phyloP scores from a whole-genome alignment of 176 grass and related monocot genomes.

The Zoysia pacifica region DNA sequence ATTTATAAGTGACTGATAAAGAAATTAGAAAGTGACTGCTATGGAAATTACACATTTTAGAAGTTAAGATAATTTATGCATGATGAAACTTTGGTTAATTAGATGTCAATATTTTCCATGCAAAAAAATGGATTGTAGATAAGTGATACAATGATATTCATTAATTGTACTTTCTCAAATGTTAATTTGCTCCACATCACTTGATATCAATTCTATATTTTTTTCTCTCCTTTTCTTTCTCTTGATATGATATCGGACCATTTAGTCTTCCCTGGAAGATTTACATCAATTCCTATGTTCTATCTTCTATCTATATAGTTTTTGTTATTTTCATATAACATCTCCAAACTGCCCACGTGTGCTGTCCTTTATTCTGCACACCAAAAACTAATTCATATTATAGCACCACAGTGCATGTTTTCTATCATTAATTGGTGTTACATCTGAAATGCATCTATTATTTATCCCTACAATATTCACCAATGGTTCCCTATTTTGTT shows the following conservation, averaged over 20 bases:
- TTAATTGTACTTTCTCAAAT: conserved; percentile 10
- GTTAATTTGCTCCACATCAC: conserved; percentile 15
- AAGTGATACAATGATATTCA: background rate
- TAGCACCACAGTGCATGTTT: conserved; percentile 32
- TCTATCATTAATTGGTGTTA: conserved; percentile 59
- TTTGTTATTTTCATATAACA: conserved; percentile 32
- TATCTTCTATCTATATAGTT: no score
- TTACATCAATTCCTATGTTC: conserved; percentile 26
- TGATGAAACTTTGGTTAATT: background rate
- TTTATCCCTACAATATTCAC: conserved; percentile 35
- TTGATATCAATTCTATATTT: conserved; percentile 16
- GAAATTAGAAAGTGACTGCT: conserved; percentile 7
- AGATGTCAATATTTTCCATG: conserved; percentile 25
- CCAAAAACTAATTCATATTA: conserved; percentile 53
- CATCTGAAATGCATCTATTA: conserved; percentile 47
- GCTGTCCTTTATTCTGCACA: conserved; percentile 31
- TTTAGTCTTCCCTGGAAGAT: conserved; percentile 23
- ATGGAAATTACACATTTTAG: background rate
- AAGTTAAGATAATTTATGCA: conserved; percentile 17
- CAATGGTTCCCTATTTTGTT: conserved; percentile 30
- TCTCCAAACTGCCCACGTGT: conserved; percentile 21
- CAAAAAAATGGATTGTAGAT: conserved; percentile 14
- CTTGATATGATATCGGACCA: background rate
- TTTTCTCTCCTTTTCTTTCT: background rate
- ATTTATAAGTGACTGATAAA: conserved; percentile 33